Conservation (phyloP, 768 basidiomycete genomes). For the Suillus subalutaceus region DNA sequence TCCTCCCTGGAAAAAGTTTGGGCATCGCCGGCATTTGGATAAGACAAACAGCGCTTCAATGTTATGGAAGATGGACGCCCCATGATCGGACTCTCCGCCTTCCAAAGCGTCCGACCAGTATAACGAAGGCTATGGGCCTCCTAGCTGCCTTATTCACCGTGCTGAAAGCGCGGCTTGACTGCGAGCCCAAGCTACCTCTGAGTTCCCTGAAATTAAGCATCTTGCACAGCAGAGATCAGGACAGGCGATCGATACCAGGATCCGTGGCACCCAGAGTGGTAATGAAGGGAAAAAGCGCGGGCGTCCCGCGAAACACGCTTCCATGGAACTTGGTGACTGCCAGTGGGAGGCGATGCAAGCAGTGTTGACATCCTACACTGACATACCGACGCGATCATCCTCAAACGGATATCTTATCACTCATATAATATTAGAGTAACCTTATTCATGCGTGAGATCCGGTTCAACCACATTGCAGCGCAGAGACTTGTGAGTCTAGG, state of each 20-base stretch:
- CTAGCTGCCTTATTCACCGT: slow-evolving; percentile 69
- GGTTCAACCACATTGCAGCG: not conserved
- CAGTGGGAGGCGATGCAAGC: slow-evolving; percentile 27
- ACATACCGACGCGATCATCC: not conserved
- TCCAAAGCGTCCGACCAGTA: slow-evolving; percentile 6
- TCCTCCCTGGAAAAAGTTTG: slow-evolving; percentile 87
- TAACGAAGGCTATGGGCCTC: slow-evolving; percentile 47
- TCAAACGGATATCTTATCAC: not conserved
- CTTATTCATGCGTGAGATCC: not conserved
- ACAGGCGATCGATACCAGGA: slow-evolving; percentile 35
- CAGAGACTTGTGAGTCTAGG: slow-evolving; percentile 2
- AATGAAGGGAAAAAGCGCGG: slow-evolving; percentile 17
- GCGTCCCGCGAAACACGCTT: slow-evolving; percentile 9
- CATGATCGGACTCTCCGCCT: slow-evolving; percentile 42
- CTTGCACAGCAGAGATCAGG: slow-evolving; percentile 60
- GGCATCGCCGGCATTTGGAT: slow-evolving; percentile 66
- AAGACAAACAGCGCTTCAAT: slow-evolving; percentile 69
- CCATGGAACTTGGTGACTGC: slow-evolving; percentile 17
- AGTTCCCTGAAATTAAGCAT: slow-evolving; percentile 71
- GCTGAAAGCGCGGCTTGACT: slow-evolving; percentile 67
- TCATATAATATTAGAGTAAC: not conserved
- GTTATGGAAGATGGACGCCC: slow-evolving; percentile 58
- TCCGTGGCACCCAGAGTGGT: slow-evolving; percentile 33
- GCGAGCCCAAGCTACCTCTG: slow-evolving; percentile 73
- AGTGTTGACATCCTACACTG: slow-evolving; percentile 15